These are phyloP conservation scores for Kodamaea plutei DNA, from an alignment of 1,139 yeast genomes.

Conservation along the genomic window DNA sequence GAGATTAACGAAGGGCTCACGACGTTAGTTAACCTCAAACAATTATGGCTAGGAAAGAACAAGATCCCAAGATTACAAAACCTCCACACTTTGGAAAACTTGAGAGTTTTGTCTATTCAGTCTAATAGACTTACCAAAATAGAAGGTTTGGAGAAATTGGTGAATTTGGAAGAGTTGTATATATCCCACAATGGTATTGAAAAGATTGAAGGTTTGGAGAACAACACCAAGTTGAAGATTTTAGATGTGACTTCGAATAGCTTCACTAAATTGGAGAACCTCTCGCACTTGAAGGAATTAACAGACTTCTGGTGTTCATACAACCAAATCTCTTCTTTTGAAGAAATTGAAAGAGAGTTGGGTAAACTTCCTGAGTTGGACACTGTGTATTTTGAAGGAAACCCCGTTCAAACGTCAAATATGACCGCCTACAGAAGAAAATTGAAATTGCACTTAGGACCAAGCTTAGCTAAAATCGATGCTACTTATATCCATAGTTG, in stretches of 20 bases:
- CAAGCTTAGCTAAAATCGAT: constrained; percentile 80
- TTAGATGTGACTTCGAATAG: constrained; percentile 80
- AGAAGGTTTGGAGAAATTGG: constrained; percentile 74
- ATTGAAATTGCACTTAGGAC: constrained; percentile 65
- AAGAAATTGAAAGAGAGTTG: constrained; percentile 63
- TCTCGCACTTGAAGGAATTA: constrained; percentile 60
- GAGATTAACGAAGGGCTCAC: constrained; percentile 58
- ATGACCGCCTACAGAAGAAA: constrained; percentile 85
- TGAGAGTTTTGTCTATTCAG: constrained; percentile 81
- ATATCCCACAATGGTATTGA: constrained; percentile 81
- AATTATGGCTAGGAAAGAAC: constrained; percentile 94
- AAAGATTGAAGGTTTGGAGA: constrained; percentile 74
- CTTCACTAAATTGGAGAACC: constrained; percentile 56
- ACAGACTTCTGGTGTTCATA: constrained; percentile 95
- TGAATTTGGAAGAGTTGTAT: constrained; percentile 77
- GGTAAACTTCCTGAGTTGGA: constrained; percentile 63
- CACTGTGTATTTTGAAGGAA: constrained; percentile 93
- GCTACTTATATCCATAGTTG: constrained; percentile 61
- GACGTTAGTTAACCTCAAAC: constrained; percentile 51
- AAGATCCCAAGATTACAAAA: constrained; percentile 64
- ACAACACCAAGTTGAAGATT: constrained; percentile 62
- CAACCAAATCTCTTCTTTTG: constrained; percentile 65
- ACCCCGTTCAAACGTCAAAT: constrained; percentile 73
- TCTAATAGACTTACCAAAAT: constrained; percentile 76
- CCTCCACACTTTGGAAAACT: constrained; percentile 54